phyloP scores from a whole-genome alignment of 2,329 filamentous ascomycete genomes.

The Cladosporium oxysporum region DNA sequence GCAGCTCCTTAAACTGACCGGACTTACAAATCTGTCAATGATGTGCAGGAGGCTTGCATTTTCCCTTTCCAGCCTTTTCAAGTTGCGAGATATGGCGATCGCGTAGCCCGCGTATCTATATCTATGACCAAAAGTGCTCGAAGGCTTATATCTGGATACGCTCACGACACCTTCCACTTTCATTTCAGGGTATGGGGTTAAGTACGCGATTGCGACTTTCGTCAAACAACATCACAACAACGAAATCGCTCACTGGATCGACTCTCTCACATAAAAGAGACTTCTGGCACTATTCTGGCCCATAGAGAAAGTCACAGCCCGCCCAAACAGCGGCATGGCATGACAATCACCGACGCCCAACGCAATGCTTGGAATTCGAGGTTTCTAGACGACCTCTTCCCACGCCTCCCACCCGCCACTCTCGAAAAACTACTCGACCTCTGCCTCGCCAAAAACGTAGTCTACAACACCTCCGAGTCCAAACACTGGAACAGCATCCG shows the following conservation, averaged over 20 bases:
- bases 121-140: not conserved
- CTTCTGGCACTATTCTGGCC: not conserved
- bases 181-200: not conserved
- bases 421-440: constrained; percentile 33
- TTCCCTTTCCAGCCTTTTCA: not conserved
- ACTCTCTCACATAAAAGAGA: not conserved
- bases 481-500: constrained; percentile 32
- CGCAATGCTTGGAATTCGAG: constrained; percentile 35
- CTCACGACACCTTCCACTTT: not conserved
- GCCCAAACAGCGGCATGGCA: not conserved
- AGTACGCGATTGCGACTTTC: not conserved
- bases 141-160: not conserved
- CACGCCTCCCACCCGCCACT: constrained; percentile 28
- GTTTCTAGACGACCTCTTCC: constrained; percentile 34
- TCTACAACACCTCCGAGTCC: constrained; percentile 34
- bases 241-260: not conserved
- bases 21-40: not conserved
- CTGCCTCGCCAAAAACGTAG: constrained; percentile 33
- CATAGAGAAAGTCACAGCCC: not conserved
- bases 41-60: not conserved
- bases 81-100: not conserved
- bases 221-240: not conserved
- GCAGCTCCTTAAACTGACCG: not conserved
- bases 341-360: constrained; percentile 9
- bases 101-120: not conserved